These are phyloP conservation scores for Saccharomyces hybrid DNA, from an alignment of 1,139 yeast genomes.

Conservation along the genomic window DNA sequence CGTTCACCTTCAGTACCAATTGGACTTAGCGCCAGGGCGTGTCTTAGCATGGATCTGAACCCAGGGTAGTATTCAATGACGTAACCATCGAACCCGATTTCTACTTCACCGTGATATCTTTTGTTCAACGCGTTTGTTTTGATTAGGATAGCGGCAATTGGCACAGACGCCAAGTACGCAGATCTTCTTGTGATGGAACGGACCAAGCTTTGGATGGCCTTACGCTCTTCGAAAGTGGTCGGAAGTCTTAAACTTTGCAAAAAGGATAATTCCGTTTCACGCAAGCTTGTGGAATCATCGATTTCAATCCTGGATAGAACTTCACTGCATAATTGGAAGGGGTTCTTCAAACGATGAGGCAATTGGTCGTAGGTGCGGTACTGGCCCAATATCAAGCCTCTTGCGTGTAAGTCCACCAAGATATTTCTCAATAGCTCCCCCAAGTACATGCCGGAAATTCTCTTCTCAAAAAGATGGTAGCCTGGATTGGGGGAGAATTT, in stretches of 20 bases:
- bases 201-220: conserved; percentile 62
- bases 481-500: conserved; percentile 72
- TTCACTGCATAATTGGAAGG: conserved; percentile 76
- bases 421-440: conserved; percentile 81
- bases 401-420: conserved; percentile 57
- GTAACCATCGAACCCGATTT: conserved; percentile 92
- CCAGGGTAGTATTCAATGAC: conserved; percentile 91
- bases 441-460: conserved; percentile 88
- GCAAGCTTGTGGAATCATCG: conserved; percentile 66
- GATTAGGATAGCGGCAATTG: conserved; percentile 68
- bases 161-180: conserved; percentile 79
- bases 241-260: conserved; percentile 60
- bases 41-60: conserved; percentile 67
- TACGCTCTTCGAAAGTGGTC: conserved; percentile 61
- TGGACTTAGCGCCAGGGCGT: conserved; percentile 62
- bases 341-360: conserved; percentile 60
- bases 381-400: conserved; percentile 51
- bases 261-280: conserved; percentile 57
- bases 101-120: conserved; percentile 61
- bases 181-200: conserved; percentile 79
- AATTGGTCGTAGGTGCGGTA: conserved; percentile 45
- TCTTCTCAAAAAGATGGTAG: conserved; percentile 85
- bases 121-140: conserved; percentile 49
- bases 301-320: conserved; percentile 76
- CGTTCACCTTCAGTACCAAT: conserved; percentile 66